phyloP scores from a whole-genome alignment of 176 grass and related monocot species.

The Cenchrus americanus region DNA sequence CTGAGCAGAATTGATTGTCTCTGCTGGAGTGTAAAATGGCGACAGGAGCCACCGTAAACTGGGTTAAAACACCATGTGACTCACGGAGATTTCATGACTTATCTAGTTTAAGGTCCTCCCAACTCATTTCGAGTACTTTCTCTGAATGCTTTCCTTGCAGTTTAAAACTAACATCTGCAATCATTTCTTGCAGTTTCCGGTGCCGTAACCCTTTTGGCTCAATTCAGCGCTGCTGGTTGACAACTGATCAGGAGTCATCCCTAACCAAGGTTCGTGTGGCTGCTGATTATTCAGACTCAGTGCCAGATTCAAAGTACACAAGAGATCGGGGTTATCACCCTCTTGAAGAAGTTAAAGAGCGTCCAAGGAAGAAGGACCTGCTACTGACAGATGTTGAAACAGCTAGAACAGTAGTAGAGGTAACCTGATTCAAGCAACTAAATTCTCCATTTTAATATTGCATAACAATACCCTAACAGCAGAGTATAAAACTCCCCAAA shows the following conservation, averaged over 20 bases:
- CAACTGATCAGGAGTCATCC: slow-evolving; percentile 50
- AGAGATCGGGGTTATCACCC: slow-evolving; percentile 80
- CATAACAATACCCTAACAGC: neutral
- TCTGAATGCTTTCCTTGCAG: neutral
- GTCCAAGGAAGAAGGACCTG: slow-evolving; percentile 75
- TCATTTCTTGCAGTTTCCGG: slow-evolving; percentile 50
- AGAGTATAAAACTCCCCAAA: neutral
- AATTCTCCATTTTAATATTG: slow-evolving; percentile 2
- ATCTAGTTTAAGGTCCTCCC: slow-evolving; percentile 68
- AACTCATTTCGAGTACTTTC: slow-evolving; percentile 6
- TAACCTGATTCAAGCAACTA: slow-evolving; percentile 46
- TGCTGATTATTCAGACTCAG: slow-evolving; percentile 90
- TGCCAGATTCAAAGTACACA: slow-evolving; percentile 78
- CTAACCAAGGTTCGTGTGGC: slow-evolving; percentile 75
- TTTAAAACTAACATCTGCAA: slow-evolving; percentile 20
- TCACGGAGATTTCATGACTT: slow-evolving; percentile 49
- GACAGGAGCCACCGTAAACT: slow-evolving; percentile 59
- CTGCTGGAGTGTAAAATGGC: slow-evolving; percentile 48
- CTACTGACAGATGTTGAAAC: slow-evolving; percentile 85
- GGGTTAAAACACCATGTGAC: slow-evolving; percentile 69
- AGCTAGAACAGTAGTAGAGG: slow-evolving; percentile 90
- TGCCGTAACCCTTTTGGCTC: slow-evolving; percentile 72
- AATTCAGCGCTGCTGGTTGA: slow-evolving; percentile 54
- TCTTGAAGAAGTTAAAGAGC: slow-evolving; percentile 95
- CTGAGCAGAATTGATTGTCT: slow-evolving; percentile 21